A percentile compares a stretch with the other conserved stretches of the same genome.
Conservation (phyloP, 441 rosid genomes). For the Cnidoscolus chayamansa region DNA sequence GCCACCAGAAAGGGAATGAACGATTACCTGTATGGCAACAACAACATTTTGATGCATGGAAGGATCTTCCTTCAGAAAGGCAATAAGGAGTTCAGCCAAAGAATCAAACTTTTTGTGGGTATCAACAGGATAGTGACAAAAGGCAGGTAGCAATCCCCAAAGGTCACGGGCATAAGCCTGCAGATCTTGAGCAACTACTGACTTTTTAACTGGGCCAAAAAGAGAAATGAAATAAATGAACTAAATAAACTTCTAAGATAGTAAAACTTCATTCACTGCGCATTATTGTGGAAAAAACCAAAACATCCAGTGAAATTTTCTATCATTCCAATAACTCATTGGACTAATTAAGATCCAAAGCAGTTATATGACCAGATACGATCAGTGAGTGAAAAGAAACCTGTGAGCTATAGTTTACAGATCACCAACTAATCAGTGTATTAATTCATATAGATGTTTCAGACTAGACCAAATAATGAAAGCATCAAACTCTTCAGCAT, state of each 20-base stretch:
- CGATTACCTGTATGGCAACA: conserved; percentile 66
- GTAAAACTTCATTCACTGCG: conserved; percentile 12
- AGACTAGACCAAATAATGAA: not conserved
- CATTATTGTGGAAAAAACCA: conserved; percentile 7
- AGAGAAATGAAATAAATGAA: conserved; percentile 12
- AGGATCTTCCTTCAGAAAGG: conserved; percentile 52
- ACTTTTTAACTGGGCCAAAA: conserved; percentile 54
- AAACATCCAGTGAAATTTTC: not conserved
- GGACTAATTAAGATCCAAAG: not conserved
- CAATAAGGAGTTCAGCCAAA: conserved; percentile 58
- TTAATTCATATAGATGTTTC: not conserved
- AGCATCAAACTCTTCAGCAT: not conserved
- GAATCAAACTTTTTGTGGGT: conserved; percentile 44
- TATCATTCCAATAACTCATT: not conserved
- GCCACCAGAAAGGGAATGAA: conserved; percentile 1
- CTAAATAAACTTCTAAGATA: conserved; percentile 1
- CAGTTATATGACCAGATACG: not conserved
- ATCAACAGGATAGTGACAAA: conserved; percentile 75
- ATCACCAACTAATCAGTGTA: not conserved
- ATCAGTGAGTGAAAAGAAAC: not conserved
- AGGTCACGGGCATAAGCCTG: conserved; percentile 65
- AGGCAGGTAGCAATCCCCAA: conserved; percentile 73
- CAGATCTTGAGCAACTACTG: conserved; percentile 56
- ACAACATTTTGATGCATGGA: conserved; percentile 68
- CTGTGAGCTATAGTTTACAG: not conserved